These are phyloP conservation scores for Psidium guajava DNA, from an alignment of 345 rosid genomes.

Conservation along the genomic window DNA sequence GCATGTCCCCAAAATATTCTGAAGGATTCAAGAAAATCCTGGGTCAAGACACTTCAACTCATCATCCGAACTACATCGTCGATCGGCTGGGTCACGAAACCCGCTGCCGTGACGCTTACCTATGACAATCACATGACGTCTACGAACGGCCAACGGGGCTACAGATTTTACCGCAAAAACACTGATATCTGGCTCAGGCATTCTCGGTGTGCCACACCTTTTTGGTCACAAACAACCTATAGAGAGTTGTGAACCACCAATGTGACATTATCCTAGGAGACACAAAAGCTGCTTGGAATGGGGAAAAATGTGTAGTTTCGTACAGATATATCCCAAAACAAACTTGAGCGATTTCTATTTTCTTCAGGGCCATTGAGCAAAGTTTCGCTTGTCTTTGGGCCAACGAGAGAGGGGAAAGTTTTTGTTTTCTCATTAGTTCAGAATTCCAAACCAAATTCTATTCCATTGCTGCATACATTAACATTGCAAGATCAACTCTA, in stretches of 20 bases:
- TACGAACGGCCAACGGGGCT: slow-evolving; percentile 5
- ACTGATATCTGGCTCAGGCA: neutral
- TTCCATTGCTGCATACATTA: neutral
- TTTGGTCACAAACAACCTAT: neutral
- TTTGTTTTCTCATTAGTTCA: neutral
- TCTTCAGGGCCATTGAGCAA: neutral
- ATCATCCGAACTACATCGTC: no score
- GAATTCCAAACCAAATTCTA: neutral
- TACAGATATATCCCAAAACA: neutral
- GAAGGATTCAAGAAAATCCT: no score
- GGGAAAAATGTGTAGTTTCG: neutral
- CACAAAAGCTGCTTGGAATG: neutral
- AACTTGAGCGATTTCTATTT: neutral
- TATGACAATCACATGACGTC: neutral
- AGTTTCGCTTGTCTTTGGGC: neutral
- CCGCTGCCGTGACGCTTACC: no score
- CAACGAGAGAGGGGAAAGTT: neutral
- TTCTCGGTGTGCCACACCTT: neutral
- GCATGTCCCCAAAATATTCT: no score
- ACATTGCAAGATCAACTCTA: neutral
- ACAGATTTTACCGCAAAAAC: slow-evolving; percentile 75
- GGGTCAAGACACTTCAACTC: no score
- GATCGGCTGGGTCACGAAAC: no score
- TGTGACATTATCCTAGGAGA: neutral
- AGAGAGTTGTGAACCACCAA: neutral